Conservation (phyloP, 164 flowering plant genomes). For the Vitis vinifera region ASM3070453v1 NC_081805.1:7522001-7522500, state of each 20-base stretch:
- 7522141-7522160: not conserved
- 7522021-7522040: not conserved
- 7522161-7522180: conserved; percentile 65
- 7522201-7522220: conserved; percentile 81
- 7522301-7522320: conserved; percentile 65
- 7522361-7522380: not conserved
- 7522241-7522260: conserved; percentile 67
- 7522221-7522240: conserved; percentile 96
- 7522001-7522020: not conserved
- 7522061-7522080: not conserved
- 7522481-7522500: too few species aligned
- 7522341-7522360: not conserved
- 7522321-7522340: not conserved
- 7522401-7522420: too few species aligned
- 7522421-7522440: not conserved
- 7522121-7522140: not conserved
- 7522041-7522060: not conserved
- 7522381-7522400: too few species aligned
- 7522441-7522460: not conserved
- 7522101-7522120: not conserved
- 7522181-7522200: conserved; percentile 41
- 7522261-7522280: conserved; percentile 64
- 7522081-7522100: not conserved
- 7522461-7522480: not conserved
- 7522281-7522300: conserved; percentile 62